Conservation (phyloP, 305 asterid genomes). For the Rubia peregrina region DNA sequence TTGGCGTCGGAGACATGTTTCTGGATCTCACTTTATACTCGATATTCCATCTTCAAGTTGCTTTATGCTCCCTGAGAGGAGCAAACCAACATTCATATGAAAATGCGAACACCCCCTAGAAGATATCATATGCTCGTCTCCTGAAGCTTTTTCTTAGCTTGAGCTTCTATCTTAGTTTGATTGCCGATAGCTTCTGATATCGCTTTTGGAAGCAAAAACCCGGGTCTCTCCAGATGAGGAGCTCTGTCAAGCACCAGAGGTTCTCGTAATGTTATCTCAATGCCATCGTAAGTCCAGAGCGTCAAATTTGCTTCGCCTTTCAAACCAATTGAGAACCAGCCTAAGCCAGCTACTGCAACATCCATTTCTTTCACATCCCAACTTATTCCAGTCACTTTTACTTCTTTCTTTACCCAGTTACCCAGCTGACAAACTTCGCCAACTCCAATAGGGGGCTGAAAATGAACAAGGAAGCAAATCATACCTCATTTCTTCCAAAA, state of each 20-base stretch:
- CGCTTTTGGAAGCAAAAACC: conserved; percentile 86
- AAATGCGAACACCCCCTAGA: neutral
- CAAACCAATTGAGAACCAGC: conserved; percentile 79
- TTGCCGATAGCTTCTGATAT: conserved; percentile 73
- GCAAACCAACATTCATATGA: neutral
- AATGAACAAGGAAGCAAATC: conserved; percentile 13
- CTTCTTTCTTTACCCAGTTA: conserved; percentile 50
- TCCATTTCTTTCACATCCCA: conserved; percentile 88
- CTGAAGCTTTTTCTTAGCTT: conserved; percentile 34
- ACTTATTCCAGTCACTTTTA: conserved; percentile 67
- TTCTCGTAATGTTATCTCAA: conserved; percentile 54
- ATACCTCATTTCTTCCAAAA: neutral
- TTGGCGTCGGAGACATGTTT: neutral
- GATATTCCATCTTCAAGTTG: neutral
- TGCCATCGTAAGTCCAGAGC: conserved; percentile 67
- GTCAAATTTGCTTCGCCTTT: conserved; percentile 69
- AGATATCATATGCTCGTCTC: conserved; percentile 18
- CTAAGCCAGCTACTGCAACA: conserved; percentile 73
- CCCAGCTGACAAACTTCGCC: conserved; percentile 69
- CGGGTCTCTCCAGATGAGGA: conserved; percentile 64
- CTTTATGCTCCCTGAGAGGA: neutral
- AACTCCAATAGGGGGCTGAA: conserved; percentile 67
- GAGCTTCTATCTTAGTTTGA: conserved; percentile 56
- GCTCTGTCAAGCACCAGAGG: conserved; percentile 91
- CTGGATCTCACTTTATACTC: neutral